Evolutionary conservation across 306 rosid genomes (phyloP).

Genomic region (Sindora glabra): DNA sequence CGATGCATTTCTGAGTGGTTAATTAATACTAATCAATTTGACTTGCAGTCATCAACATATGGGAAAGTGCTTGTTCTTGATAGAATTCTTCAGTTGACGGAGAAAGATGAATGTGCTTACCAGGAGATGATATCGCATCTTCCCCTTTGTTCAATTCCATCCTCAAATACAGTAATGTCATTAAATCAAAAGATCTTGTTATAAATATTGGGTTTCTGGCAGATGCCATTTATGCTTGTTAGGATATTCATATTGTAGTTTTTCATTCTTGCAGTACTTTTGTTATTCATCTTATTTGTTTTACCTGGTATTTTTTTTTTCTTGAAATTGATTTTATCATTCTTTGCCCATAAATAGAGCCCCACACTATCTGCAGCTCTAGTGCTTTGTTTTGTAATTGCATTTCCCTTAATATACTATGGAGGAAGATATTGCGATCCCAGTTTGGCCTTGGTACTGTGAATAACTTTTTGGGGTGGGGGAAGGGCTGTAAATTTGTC

Average conservation of each 20-base stretch:
- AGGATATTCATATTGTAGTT: background rate
- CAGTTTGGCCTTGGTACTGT: too few relatives aligned
- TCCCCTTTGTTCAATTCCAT: slow-evolving; percentile 87
- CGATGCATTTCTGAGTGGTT: background rate
- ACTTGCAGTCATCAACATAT: slow-evolving; percentile 61
- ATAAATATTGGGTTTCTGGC: background rate
- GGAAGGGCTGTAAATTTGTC: too few relatives aligned
- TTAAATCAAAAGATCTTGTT: slow-evolving; percentile 1
- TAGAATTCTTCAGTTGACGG: slow-evolving; percentile 92
- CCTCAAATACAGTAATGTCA: slow-evolving; percentile 63
- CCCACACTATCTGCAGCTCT: too few relatives aligned
- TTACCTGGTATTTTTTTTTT: too few relatives aligned
- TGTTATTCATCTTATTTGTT: background rate
- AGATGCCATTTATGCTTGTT: background rate
- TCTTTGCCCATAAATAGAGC: too few relatives aligned
- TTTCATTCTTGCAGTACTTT: background rate
- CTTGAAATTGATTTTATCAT: too few relatives aligned
- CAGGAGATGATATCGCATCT: slow-evolving; percentile 99
- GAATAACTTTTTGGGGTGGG: too few relatives aligned
- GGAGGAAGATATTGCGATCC: too few relatives aligned
- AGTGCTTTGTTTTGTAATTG: too few relatives aligned
- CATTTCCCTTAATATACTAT: too few relatives aligned
- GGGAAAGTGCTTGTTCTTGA: slow-evolving; percentile 98
- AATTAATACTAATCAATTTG: slow-evolving; percentile 8
- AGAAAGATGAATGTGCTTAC: slow-evolving; percentile 97